Conservation (phyloP, 2,329 filamentous ascomycete species). For the Coniochaeta sp. region DNA sequence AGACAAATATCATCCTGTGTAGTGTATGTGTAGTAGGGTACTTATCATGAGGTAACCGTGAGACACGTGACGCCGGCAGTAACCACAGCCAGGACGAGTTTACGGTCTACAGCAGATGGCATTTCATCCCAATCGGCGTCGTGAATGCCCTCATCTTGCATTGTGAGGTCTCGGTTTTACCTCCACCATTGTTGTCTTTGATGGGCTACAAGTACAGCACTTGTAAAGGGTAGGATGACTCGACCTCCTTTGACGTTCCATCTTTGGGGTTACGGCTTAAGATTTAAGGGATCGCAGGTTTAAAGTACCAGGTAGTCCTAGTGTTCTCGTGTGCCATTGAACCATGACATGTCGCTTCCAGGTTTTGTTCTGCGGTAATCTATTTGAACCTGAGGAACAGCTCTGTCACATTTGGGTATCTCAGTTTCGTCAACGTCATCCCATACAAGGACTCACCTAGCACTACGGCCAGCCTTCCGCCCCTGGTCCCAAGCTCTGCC, state of each 20-base stretch:
- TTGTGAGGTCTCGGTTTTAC: background rate
- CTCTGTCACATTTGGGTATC: background rate
- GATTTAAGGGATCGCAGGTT: no score
- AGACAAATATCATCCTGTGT: no score
- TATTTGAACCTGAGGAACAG: background rate
- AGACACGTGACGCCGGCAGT: background rate
- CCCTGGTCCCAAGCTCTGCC: conserved; percentile 54
- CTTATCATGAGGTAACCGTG: no score
- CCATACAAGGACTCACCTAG: background rate
- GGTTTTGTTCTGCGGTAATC: background rate
- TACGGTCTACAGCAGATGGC: no score
- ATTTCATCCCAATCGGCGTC: no score
- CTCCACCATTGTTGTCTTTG: background rate
- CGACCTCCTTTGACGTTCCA: background rate
- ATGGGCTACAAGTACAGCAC: background rate
- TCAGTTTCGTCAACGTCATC: background rate
- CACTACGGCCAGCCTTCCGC: conserved; percentile 27
- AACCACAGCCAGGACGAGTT: no score
- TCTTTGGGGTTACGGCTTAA: background rate
- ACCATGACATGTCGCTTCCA: background rate
- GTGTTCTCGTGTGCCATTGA: no score
- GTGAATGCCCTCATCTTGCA: background rate
- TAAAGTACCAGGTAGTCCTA: no score
- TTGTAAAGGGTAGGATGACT: background rate
- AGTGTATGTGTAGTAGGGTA: no score